Base-by-base conservation (phyloP, 2,329 filamentous ascomycete genomes). In the Elsinoe necatrix region DNA sequence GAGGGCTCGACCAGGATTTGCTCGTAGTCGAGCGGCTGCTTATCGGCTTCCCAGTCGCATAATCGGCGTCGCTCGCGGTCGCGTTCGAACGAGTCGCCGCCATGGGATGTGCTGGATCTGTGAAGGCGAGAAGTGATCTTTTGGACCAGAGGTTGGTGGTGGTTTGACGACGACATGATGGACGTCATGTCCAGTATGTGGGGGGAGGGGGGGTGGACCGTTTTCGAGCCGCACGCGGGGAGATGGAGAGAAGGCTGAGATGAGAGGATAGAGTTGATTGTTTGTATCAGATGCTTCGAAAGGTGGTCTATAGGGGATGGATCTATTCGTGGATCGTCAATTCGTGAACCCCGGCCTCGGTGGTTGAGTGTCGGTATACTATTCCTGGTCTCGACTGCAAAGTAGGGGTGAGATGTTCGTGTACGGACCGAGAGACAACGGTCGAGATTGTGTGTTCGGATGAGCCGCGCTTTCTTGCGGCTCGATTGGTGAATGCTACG, bases 1-100 rank as follows among this genome's bases (percentile, higher is more conserved):
- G 69, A 64, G 29, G 73, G 71, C 60, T 75, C 72, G 41, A 67
- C 63, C 59, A 70, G 65, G 57, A 77, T 73, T 63, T 76, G 66
- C 37, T 69, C 67, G 12, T 71, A 71, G 61, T 69, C 72, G 52
- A 77, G 62, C 9, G 74, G 70, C 39, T 64, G 65, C 64, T 73
- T 74, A 21, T 73, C 66, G 20, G 71, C 72, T 61, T 76, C 72
- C 75, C 75, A 78, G 47, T 74, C 71, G 34, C 70, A 70, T 20
- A 77, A 67, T 29, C 67, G 66, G 57, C 65, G 67, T 67, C 76
- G 76, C 67, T 78, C 75, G 47, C 75, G 68, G 58, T 77, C 74
- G 62, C 73, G 74, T 59, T 67, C 68, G 62, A 63, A 65, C 39
- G 69, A 50, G 56, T 47, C 52, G 55, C 59, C 52, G 55, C 59